Evolutionary conservation across 225 moss, liverwort and hornwort species (phyloP), one percentile per base, ranked within the genome.

Genomic region (Pseudoscleropodium purum): DNA sequence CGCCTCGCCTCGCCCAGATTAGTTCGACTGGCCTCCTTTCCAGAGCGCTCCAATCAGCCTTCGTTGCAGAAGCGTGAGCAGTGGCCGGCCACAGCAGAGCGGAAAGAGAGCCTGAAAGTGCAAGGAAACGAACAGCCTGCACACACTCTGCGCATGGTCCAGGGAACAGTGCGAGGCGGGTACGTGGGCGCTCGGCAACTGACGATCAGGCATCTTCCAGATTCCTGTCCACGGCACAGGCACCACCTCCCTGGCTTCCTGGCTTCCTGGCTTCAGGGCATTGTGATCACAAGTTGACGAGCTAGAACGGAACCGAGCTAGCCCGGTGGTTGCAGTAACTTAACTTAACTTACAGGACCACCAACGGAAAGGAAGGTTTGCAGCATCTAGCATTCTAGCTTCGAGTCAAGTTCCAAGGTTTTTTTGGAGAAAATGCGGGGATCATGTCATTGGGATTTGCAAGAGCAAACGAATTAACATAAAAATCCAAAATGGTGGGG

Each of bases 91-190:
- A 85, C 84, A 92, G 54, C 66, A 43, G 81, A 34, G 54, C 9
- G 89, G 92, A 92, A 92, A 80, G 39, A 54, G 81, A 43, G 15
- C 11, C 23, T 30, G 89, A 92, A 92, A 92, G 89, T 89, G 63
- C 91, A 91, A 37, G 84, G 89, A 91, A 90, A 86, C 52, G 47
- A 69, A 23, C 4, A 16, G 34, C 65, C 85, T 61, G 81, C 81
- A 24, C 88, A 77, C 85, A 29, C 88, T 33, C 86, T 85, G 82
- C 83, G 88, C 86, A 83, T 90, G 86, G 82, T 78, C 54, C 45
- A 68, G 60, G 56, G 54, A 62, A 81, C 64, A 82, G 49, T 1
- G 75, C 75, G 11, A 49, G 19, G 33, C 49, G 81, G 31, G 39
- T 79, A 84, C 73, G 87, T 89, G 89, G 89, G 39, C 39, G 52